Evolutionary conservation across 805 yeast species (phyloP), one percentile per base, ranked within the genome.

Genomic region (Starmerella apis): DNA sequence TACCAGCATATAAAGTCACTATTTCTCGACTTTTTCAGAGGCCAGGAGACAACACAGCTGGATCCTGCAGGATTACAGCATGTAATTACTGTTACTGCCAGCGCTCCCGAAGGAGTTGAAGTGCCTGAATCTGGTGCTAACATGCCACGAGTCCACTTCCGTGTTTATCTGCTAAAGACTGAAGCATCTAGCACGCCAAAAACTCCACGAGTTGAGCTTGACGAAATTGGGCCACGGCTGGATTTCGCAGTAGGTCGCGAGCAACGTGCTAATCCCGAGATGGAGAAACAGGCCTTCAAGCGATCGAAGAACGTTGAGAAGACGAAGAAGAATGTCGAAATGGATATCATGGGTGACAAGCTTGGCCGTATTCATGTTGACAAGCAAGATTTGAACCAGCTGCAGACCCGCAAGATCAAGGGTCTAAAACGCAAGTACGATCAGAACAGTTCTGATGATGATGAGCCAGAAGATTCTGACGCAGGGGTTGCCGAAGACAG

Each of bases 371-470:
- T 92, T 62, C 98, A 92, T 66, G 83, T 92, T 68, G 96, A 96
- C 69, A 81, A 81, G 67, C 98, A 92, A 73, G 97, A 92, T 66
- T 73, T 92, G 66, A 74, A 77, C 64, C 81, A 81, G 67, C 68
- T 92, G 65, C 98, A 92, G 71, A 90, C 98, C 5, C 80, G 98
- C 71, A 92, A 92, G 79, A 86, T 92, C 96, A 92, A 92, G 76
- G 98, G 98, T 66, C 75, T 92, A 64, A 92, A 92, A 71, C 75
- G 84, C 49, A 79, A 77, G 65, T 88, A 75, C 61, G 96, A 88
- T 65, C 95, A 86, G 68, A 81, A 74, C 46, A 76, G 71, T 48
- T 79, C 71, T 41, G 77, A 71, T 2, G 77, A 70, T 24, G 62
- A 63, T 3, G 71, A 69, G 38, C 73, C 65, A 9, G 70, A 62